These are phyloP conservation scores for Pichia insulana DNA, from an alignment of 805 yeast species.

Conservation along the genomic window DNA sequence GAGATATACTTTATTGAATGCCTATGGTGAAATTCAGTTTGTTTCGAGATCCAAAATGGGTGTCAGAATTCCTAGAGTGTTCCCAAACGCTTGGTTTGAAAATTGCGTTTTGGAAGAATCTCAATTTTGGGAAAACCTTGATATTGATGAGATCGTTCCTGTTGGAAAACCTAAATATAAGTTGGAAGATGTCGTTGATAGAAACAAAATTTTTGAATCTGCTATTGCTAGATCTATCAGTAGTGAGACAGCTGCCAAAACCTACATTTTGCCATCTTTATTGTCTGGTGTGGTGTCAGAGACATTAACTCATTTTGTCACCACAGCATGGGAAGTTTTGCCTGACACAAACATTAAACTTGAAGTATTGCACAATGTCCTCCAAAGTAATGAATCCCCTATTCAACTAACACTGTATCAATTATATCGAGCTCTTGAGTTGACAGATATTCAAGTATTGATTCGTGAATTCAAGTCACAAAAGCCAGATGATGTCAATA, in stretches of 20 bases:
- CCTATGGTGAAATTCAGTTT: constrained; percentile 49
- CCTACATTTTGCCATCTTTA: constrained; percentile 26
- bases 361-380: constrained; percentile 28
- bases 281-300: constrained; percentile 24
- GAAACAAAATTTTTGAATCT: constrained; percentile 23
- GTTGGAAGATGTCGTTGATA: constrained; percentile 24
- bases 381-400: constrained; percentile 34
- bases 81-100: constrained; percentile 32
- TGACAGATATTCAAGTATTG: constrained; percentile 25
- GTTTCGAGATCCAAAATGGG: constrained; percentile 36
- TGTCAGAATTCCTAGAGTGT: constrained; percentile 46
- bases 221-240: constrained; percentile 17
- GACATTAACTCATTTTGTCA: constrained; percentile 20
- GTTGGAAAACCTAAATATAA: constrained; percentile 29
- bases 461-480: constrained; percentile 18
- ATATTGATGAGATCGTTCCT: constrained; percentile 13
- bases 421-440: constrained; percentile 28
- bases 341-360: constrained; percentile 28
- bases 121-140: constrained; percentile 13
- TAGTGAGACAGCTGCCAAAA: constrained; percentile 16
- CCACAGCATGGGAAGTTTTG: constrained; percentile 24
- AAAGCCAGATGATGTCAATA: constrained; percentile 15
- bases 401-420: constrained; percentile 32
- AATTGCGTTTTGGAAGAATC: constrained; percentile 25
- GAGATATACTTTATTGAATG: constrained; percentile 47